A percentile compares a stretch with the other conserved stretches of the same genome.
Conservation (phyloP, 2,329 filamentous ascomycete species). For the Fusarium anguioides region DNA sequence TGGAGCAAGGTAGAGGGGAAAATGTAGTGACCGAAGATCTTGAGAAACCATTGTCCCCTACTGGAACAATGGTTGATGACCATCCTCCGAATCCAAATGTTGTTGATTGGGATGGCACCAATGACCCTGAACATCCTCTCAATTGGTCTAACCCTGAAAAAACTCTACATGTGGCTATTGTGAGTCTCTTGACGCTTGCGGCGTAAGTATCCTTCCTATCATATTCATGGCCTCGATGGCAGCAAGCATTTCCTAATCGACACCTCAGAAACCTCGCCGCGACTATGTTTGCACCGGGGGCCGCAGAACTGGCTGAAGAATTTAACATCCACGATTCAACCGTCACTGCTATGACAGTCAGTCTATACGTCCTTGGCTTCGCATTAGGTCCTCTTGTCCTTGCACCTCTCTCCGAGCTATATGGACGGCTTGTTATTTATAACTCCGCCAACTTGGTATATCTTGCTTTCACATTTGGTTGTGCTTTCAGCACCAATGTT, state of each 20-base stretch:
- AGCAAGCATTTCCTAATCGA: too few relatives aligned
- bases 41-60: background rate
- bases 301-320: constrained; percentile 16
- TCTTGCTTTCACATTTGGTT: constrained; percentile 20
- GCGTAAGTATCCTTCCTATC: constrained; percentile 3
- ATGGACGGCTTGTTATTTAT: constrained; percentile 31
- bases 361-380: constrained; percentile 27
- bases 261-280: constrained; percentile 30
- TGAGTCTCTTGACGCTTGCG: constrained; percentile 57
- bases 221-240: too few relatives aligned
- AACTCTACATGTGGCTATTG: constrained; percentile 55
- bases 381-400: constrained; percentile 34
- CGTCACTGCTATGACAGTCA: constrained; percentile 28
- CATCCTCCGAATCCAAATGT: constrained; percentile 42
- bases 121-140: constrained; percentile 70
- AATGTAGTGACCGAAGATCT: background rate
- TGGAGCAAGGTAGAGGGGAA: too few relatives aligned
- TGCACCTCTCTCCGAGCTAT: constrained; percentile 33
- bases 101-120: constrained; percentile 69
- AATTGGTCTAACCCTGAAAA: constrained; percentile 68
- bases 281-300: constrained; percentile 42
- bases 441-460: constrained; percentile 13
- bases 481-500: constrained; percentile 20
- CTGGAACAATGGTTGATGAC: background rate
- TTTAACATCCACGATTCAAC: constrained; percentile 22